Base-by-base conservation (phyloP, 345 rosid species). In the Brassica cretica region DNA sequence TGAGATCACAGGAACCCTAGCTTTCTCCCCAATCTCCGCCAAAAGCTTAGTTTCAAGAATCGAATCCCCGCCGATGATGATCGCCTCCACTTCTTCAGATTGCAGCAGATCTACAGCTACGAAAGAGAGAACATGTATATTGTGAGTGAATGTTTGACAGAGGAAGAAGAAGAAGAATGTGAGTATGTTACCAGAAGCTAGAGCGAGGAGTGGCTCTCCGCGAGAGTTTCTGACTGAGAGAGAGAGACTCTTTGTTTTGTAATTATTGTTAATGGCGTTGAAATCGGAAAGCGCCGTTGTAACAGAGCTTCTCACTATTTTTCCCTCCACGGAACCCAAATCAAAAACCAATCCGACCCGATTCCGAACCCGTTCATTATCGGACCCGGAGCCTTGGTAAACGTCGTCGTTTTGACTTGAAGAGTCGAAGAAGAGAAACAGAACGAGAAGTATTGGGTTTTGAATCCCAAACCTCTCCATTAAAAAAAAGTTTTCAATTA, bases 191-290 rank as follows among this genome's bases (percentile, higher is more conserved):
- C 83, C 72, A 5, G 77, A 66, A 56, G 74, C 21, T 0, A 81
- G 78, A 55, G 78, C 81, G 30, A 67, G 55, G 21, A 81, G 71
- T 67, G 78, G 78, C 4, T 81, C 33, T 37, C 84, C 81, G 11
- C 15, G 77, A 44, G 84, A 76, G 61, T 81, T 70, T 58, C 58
- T 81, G 10, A 64, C 4, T 0, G 70, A 69, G 5, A 81, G 33
- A 81, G 33, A 55, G 70, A 73, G 15, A 81, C 1, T 64, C 71
- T 68, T 68, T 15, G 67, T 72, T 55, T 19, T 62, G 55, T 76
- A 72, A 33, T 37, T 6, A 16, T 1, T 53, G 21, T 77, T 24
- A n/a, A 39, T 8, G 60, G 55, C 25, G 14, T 81, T 76, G 56
- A 76, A 81, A 49, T 81, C 81, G 0, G 75, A 71, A 37, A 81